Conservation (phyloP, 176 grass and related monocot species). For the Urochloa ruziziensis region DNA sequence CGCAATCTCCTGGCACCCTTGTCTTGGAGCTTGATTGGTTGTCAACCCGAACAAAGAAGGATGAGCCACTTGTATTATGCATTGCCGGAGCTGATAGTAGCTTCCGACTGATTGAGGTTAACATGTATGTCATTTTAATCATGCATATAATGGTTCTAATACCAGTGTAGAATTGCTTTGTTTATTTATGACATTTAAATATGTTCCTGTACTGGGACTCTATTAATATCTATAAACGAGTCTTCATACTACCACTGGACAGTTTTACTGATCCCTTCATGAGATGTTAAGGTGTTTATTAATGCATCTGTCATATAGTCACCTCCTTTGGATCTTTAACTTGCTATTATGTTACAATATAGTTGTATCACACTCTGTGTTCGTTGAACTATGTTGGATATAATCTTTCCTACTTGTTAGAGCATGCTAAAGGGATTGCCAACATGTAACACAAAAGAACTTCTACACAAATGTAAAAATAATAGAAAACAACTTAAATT, state of each 20-base stretch:
- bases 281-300: background rate
- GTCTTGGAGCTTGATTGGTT: constrained; percentile 99
- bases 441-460: constrained; percentile 16
- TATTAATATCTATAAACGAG: too few relatives aligned
- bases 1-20: constrained; percentile 95
- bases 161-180: constrained; percentile 6
- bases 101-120: constrained; percentile 95
- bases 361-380: background rate
- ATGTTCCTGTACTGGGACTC: background rate
- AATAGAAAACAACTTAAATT: background rate
- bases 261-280: background rate
- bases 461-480: constrained; percentile 1
- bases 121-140: constrained; percentile 70
- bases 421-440: background rate
- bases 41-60: constrained; percentile 75
- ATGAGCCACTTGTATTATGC: constrained; percentile 89
- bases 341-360: background rate
- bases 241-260: background rate
- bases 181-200: constrained; percentile 21
- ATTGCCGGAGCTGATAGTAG: constrained; percentile 99
- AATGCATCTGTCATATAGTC: background rate
- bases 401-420: background rate
- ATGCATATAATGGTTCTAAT: constrained; percentile 2
- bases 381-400: background rate
- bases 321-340: constrained; percentile 12